phyloP scores from a whole-genome alignment of 2,329 filamentous ascomycete species.

The Aspergillus alliaceus region DNA sequence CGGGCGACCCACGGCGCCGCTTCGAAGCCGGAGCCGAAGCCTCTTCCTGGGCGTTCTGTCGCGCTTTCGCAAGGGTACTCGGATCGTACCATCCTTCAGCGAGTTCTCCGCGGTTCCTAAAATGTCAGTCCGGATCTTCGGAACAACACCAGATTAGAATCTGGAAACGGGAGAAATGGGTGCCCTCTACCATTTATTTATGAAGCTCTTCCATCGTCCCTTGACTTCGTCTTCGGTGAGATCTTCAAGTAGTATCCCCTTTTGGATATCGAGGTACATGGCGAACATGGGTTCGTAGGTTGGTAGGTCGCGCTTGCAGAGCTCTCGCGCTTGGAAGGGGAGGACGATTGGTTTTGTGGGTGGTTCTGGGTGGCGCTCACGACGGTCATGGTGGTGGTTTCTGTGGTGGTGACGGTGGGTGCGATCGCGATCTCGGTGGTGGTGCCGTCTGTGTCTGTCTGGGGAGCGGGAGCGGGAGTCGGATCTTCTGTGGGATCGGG shows the following conservation, averaged over 20 bases:
- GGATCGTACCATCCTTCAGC: slow-evolving; percentile 94
- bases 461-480: slow-evolving; percentile 39
- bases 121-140: slow-evolving; percentile 49
- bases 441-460: slow-evolving; percentile 28
- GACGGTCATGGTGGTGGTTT: slow-evolving; percentile 12
- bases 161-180: not conserved
- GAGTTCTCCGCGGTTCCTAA: slow-evolving; percentile 79
- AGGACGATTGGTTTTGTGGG: slow-evolving; percentile 43
- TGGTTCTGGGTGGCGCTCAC: slow-evolving; percentile 4
- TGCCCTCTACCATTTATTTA: slow-evolving; percentile 72
- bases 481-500: slow-evolving; percentile 9
- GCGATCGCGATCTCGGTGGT: slow-evolving; percentile 18
- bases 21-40: not conserved
- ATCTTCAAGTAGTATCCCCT: slow-evolving; percentile 66
- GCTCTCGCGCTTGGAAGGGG: slow-evolving; percentile 64
- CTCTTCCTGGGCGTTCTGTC: slow-evolving; percentile 27
- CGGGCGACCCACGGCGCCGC: slow-evolving; percentile 20
- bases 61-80: slow-evolving; percentile 60
- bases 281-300: slow-evolving; percentile 72
- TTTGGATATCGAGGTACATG: slow-evolving; percentile 85
- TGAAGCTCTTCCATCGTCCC: slow-evolving; percentile 91
- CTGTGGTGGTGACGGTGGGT: slow-evolving; percentile 4
- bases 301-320: slow-evolving; percentile 69
- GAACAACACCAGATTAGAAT: too few species aligned
- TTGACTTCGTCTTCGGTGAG: slow-evolving; percentile 73